A percentile compares a stretch with the other conserved stretches of the same genome.
These are phyloP conservation scores for Globisporangium cystogenes DNA, from an alignment of 352 stramenopile species.

Conservation along the genomic window DNA sequence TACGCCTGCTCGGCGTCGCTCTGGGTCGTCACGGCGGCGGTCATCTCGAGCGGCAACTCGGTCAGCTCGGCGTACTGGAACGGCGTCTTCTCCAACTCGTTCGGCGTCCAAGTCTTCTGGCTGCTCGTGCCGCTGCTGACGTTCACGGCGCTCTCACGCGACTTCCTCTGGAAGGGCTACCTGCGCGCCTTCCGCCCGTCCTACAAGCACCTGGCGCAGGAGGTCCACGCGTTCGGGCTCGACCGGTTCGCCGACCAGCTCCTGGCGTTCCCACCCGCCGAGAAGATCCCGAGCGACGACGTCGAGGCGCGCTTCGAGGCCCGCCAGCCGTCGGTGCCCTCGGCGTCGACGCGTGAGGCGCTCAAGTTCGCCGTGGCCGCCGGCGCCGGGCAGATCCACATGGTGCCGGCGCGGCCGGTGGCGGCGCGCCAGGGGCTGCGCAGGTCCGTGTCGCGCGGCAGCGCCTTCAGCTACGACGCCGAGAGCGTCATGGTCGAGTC, in stretches of 20 bases:
- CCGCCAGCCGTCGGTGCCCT: neutral
- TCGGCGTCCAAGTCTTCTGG: slow-evolving; percentile 69
- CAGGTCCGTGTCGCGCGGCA: slow-evolving; percentile 48
- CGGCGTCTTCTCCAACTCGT: slow-evolving; percentile 70
- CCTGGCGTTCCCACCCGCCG: slow-evolving; percentile 70
- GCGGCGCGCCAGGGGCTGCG: slow-evolving; percentile 18
- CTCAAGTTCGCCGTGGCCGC: slow-evolving; percentile 17
- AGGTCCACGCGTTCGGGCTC: slow-evolving; percentile 67
- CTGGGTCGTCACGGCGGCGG: slow-evolving; percentile 64
- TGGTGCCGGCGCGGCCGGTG: slow-evolving; percentile 22
- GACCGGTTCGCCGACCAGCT: slow-evolving; percentile 59
- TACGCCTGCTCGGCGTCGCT: slow-evolving; percentile 63
- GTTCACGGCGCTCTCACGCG: slow-evolving; percentile 60
- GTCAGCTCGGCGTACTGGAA: slow-evolving; percentile 83
- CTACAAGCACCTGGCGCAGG: slow-evolving; percentile 84
- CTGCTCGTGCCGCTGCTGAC: slow-evolving; percentile 67
- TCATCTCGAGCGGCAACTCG: slow-evolving; percentile 70
- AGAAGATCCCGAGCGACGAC: slow-evolving; percentile 56
- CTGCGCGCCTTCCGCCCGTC: slow-evolving; percentile 71
- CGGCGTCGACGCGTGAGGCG: slow-evolving; percentile 8
- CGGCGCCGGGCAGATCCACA: neutral
- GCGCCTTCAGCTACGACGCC: slow-evolving; percentile 85
- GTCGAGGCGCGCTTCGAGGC: slow-evolving; percentile 19
- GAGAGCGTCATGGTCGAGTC: slow-evolving; percentile 88
- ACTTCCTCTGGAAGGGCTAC: slow-evolving; percentile 84